Evolutionary conservation across 1,139 yeast species (phyloP).

Genomic region (Pichia sp.): DNA sequence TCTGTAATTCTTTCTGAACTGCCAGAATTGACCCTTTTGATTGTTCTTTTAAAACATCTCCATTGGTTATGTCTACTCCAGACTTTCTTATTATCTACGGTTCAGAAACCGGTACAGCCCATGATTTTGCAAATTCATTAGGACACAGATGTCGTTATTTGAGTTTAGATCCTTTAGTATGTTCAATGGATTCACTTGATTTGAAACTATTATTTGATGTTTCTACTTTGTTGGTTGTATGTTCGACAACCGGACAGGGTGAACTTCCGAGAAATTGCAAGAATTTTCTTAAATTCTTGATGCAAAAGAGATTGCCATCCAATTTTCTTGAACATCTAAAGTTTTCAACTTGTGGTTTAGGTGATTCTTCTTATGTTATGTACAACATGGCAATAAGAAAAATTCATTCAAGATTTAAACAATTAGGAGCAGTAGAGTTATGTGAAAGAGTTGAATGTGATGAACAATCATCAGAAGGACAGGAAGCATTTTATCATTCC

Average conservation of each 20-base stretch:
- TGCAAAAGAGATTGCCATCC: slow-evolving; percentile 59
- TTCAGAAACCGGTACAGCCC: slow-evolving; percentile 89
- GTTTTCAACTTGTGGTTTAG: slow-evolving; percentile 79
- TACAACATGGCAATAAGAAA: slow-evolving; percentile 83
- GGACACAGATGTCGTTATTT: slow-evolving; percentile 51
- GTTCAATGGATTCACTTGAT: slow-evolving; percentile 60
- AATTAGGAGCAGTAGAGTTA: slow-evolving; percentile 74
- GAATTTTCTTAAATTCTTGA: slow-evolving; percentile 66
- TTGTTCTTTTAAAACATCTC: too few species aligned
- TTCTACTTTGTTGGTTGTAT: slow-evolving; percentile 37
- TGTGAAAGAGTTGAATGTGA: slow-evolving; percentile 82
- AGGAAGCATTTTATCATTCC: slow-evolving; percentile 69
- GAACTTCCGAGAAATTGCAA: slow-evolving; percentile 77
- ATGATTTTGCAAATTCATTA: slow-evolving; percentile 72
- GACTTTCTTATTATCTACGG: slow-evolving; percentile 58
- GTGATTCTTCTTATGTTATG: slow-evolving; percentile 89
- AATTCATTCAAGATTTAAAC: slow-evolving; percentile 67
- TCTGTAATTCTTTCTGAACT: too few species aligned
- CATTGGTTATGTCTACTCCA: neutral
- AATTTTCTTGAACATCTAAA: slow-evolving; percentile 57
- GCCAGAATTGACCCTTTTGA: too few species aligned
- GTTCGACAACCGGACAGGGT: slow-evolving; percentile 96
- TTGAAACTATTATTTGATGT: slow-evolving; percentile 45
- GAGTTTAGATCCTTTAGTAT: slow-evolving; percentile 46
- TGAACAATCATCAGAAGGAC: slow-evolving; percentile 74